These are phyloP conservation scores for Aegilops bicornis DNA, from an alignment of 176 grass and related monocot genomes.

Conservation along the genomic window DNA sequence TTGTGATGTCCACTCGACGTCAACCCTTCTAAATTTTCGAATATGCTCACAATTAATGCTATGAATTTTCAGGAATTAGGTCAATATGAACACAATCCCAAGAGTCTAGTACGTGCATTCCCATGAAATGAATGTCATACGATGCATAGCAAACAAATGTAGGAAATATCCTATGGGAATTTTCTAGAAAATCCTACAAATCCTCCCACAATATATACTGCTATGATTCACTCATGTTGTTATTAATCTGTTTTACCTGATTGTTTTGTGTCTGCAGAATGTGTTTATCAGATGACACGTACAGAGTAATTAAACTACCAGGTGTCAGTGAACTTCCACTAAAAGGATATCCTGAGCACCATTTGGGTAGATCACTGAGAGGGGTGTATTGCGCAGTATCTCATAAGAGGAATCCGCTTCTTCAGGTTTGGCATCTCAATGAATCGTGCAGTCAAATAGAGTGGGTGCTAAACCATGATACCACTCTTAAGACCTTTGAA, in stretches of 20 bases:
- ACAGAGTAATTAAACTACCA: background rate
- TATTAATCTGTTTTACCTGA: background rate
- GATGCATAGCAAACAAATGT: too few relatives aligned
- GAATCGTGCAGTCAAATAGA: background rate
- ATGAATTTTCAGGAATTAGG: too few relatives aligned
- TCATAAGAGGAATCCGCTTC: too few relatives aligned
- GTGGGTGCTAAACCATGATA: background rate
- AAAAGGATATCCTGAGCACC: background rate
- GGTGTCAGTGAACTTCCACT: background rate
- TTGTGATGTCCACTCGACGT: too few relatives aligned
- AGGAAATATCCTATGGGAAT: too few relatives aligned
- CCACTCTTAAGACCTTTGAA: background rate
- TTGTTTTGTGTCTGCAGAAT: background rate
- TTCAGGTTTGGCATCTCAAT: background rate
- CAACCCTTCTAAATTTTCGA: too few relatives aligned
- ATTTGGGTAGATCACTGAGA: background rate
- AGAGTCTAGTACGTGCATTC: too few relatives aligned
- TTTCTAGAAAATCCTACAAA: too few relatives aligned
- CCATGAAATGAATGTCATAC: too few relatives aligned
- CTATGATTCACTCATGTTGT: background rate
- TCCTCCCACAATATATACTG: background rate
- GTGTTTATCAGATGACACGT: background rate
- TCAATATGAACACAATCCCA: too few relatives aligned
- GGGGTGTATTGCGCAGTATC: background rate
- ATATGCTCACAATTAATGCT: too few relatives aligned